Conservation (phyloP, 371 early-diverging fungal species). For the Syncephalastrum monosporum region DNA sequence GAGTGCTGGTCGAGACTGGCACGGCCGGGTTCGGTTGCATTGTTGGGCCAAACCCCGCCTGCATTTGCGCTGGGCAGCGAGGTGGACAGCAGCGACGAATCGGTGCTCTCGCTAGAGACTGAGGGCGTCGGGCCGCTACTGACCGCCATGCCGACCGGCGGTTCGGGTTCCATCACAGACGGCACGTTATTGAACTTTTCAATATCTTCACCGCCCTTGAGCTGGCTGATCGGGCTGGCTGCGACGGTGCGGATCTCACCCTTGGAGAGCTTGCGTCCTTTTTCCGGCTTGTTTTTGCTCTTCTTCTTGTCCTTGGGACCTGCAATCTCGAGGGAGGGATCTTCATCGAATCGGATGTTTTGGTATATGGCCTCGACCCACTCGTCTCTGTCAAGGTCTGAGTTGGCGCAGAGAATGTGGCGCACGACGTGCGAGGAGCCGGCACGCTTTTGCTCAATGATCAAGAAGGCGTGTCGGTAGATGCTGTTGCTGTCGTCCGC, state of each 20-base stretch:
- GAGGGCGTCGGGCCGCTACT: conserved; percentile 19
- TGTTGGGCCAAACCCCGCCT: too few relatives aligned
- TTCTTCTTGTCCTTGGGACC: conserved; percentile 3
- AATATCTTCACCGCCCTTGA: conserved; percentile 27
- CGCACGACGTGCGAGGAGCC: conserved; percentile 61
- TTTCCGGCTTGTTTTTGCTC: conserved; percentile 24
- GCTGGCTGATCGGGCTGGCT: conserved; percentile 32
- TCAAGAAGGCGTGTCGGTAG: conserved; percentile 79
- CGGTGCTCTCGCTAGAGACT: conserved; percentile 21
- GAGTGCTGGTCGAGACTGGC: conserved; percentile 21
- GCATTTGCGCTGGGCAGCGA: conserved; percentile 6
- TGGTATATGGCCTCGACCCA: conserved; percentile 76
- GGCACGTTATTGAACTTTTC: conserved; percentile 19
- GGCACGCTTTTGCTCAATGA: conserved; percentile 68
- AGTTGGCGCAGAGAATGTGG: conserved; percentile 87
- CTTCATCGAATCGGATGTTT: conserved; percentile 43
- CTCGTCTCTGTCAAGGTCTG: conserved; percentile 84
- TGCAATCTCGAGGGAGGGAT: conserved; percentile 1
- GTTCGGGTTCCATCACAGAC: conserved; percentile 14
- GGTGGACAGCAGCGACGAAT: conserved; percentile 18
- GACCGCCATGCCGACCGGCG: conserved; percentile 22
- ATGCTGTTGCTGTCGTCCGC: conserved; percentile 50
- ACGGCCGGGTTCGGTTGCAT: conserved; percentile 7
- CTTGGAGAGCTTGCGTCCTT: conserved; percentile 40
- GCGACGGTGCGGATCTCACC: conserved; percentile 35